A percentile compares a stretch with the other conserved stretches of the same genome.
Evolutionary conservation across 2,329 filamentous ascomycete genomes (phyloP).

Genomic region (Colletotrichum incanum): DNA sequence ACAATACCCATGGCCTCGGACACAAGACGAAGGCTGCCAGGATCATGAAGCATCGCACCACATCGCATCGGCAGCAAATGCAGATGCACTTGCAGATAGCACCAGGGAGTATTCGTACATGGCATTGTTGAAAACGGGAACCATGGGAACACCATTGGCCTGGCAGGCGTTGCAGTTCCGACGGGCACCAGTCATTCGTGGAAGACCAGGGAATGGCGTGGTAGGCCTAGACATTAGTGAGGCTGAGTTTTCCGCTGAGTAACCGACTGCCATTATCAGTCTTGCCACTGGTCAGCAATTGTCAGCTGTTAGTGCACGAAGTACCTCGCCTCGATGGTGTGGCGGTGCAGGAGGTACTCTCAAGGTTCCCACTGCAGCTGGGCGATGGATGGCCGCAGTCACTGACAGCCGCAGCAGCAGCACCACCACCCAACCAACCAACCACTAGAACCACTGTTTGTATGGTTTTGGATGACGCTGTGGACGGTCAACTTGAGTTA

Average conservation of each 20-base stretch:
- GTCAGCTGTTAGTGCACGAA: constrained; percentile 23
- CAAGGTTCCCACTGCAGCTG: neutral
- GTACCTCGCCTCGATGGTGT: neutral
- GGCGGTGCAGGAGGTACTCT: constrained; percentile 25
- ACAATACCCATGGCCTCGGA: too few relatives aligned
- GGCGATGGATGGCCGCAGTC: too few relatives aligned
- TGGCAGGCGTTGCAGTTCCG: neutral
- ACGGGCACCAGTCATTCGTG: constrained; percentile 2
- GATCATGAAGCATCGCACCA: neutral
- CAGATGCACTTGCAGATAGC: neutral
- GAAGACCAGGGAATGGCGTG: constrained; percentile 34
- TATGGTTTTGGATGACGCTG: constrained; percentile 25
- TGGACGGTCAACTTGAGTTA: neutral
- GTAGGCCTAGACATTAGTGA: constrained; percentile 11
- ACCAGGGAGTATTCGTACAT: neutral
- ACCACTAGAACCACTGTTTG: constrained; percentile 24
- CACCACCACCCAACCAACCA: neutral
- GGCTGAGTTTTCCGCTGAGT: constrained; percentile 29
- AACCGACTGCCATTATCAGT: constrained; percentile 25
- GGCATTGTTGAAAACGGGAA: constrained; percentile 6
- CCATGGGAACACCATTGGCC: neutral
- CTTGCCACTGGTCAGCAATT: constrained; percentile 16
- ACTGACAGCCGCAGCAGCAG: neutral
- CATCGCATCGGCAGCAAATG: neutral
- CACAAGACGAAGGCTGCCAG: neutral